phyloP scores from a whole-genome alignment of 1,284 basidiomycete genomes.

The Exobasidium cylindrosporum region DNA sequence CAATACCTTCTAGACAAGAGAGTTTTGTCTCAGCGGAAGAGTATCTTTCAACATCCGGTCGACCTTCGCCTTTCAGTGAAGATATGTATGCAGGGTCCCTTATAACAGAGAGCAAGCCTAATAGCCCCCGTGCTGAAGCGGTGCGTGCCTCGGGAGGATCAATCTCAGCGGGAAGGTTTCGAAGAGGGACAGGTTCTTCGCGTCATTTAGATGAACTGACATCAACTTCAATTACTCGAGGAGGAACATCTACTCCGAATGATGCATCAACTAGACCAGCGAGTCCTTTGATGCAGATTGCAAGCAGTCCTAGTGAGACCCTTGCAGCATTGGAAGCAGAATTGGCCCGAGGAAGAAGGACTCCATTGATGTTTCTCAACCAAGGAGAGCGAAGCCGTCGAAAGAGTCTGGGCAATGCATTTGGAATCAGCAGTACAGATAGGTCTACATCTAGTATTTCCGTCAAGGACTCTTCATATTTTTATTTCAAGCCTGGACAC shows the following conservation, averaged over 20 bases:
- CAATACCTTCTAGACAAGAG: neutral
- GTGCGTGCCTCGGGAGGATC: conserved; percentile 1
- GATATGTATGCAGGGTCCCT: neutral
- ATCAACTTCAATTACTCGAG: neutral
- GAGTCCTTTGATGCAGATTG: neutral
- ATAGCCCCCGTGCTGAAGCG: neutral
- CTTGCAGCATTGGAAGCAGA: conserved; percentile 6
- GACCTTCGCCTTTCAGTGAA: neutral
- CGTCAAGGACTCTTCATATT: no score
- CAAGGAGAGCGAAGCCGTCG: neutral
- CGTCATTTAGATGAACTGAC: neutral
- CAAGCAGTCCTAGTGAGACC: neutral
- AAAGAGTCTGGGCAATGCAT: neutral
- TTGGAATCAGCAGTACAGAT: no score
- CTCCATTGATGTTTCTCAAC: neutral
- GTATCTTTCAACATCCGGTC: neutral
- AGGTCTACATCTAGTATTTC: no score
- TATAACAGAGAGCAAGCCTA: neutral
- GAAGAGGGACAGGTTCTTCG: conserved; percentile 17
- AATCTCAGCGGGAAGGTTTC: conserved; percentile 21
- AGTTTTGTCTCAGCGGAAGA: neutral
- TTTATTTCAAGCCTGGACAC: no score
- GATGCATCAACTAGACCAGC: neutral
- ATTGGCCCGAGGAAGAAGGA: conserved; percentile 3
- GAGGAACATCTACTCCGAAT: neutral